These are phyloP conservation scores for Aureobasidium sp. DNA, from an alignment of 2,329 filamentous ascomycete genomes.

Conservation along the genomic window DNA sequence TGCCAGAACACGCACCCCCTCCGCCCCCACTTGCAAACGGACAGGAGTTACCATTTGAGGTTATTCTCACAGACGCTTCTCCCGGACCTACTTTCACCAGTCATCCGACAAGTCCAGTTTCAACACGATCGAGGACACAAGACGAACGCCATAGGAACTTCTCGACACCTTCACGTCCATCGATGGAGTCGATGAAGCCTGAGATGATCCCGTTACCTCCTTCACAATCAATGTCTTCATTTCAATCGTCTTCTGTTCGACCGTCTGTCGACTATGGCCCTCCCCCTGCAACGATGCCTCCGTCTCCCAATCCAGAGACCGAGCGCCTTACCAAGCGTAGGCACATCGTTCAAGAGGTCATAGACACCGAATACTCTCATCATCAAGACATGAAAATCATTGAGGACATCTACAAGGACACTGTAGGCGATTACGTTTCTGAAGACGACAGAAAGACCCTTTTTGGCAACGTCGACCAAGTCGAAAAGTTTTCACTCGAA, in stretches of 20 bases:
- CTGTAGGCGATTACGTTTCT: constrained; percentile 67
- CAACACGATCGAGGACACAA: neutral
- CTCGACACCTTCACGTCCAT: constrained; percentile 14
- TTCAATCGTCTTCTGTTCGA: constrained; percentile 23
- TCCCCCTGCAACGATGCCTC: constrained; percentile 20
- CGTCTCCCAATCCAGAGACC: constrained; percentile 38
- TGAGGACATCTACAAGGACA: constrained; percentile 95
- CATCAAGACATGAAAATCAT: constrained; percentile 95
- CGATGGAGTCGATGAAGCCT: constrained; percentile 17
- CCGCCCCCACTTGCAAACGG: constrained; percentile 34
- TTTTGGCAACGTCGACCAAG: constrained; percentile 87
- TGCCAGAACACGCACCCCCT: constrained; percentile 41
- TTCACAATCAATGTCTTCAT: constrained; percentile 31
- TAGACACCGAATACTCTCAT: constrained; percentile 88
- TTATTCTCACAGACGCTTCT: constrained; percentile 12
- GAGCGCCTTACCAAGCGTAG: constrained; percentile 73
- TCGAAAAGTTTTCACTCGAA: constrained; percentile 75
- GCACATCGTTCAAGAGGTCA: constrained; percentile 81
- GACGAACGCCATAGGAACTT: constrained; percentile 14
- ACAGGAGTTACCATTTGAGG: constrained; percentile 1
- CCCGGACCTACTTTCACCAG: neutral
- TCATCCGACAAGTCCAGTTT: constrained; percentile 11
- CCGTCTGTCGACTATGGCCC: constrained; percentile 7
- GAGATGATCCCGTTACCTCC: constrained; percentile 16
- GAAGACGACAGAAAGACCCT: constrained; percentile 79